A percentile compares a stretch with the other conserved stretches of the same genome.
Conservation (phyloP, 768 basidiomycete genomes). For the Termitomyces sp. region DNA sequence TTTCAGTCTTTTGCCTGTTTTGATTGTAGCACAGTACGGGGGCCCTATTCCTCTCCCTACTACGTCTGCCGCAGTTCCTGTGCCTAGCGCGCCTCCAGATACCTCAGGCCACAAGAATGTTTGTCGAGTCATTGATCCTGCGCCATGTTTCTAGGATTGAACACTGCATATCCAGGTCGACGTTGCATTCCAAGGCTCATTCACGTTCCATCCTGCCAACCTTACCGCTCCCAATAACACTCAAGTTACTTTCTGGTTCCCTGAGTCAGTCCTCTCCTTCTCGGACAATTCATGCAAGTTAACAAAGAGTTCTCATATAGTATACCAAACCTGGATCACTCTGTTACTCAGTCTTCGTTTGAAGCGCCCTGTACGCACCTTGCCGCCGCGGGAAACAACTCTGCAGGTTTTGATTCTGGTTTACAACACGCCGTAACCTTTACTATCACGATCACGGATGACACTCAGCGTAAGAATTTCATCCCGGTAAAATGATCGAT, state of each 20-base stretch:
- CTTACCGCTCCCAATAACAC: constrained; percentile 45
- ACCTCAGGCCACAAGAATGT: constrained; percentile 33
- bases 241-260: constrained; percentile 51
- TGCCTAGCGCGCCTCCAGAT: constrained; percentile 35
- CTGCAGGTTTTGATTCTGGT: constrained; percentile 53
- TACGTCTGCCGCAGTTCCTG: constrained; percentile 21
- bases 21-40: constrained; percentile 35
- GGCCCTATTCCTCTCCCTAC: constrained; percentile 17
- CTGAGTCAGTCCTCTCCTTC: constrained; percentile 26
- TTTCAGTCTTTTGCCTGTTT: constrained; percentile 25
- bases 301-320: constrained; percentile 22
- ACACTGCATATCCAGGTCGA: constrained; percentile 29
- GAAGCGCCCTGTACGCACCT: constrained; percentile 47
- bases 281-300: not conserved
- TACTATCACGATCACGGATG: constrained; percentile 43
- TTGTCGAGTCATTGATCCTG: constrained; percentile 3
- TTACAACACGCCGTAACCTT: constrained; percentile 33
- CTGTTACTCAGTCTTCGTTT: constrained; percentile 55
- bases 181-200: constrained; percentile 32
- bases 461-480: constrained; percentile 35
- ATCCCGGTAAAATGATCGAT: not conserved
- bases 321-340: constrained; percentile 34
- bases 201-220: constrained; percentile 40
- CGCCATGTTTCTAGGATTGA: not conserved
- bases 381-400: constrained; percentile 26